Conservation (phyloP, 305 asterid species). For the Solanum hybrid region DNA sequence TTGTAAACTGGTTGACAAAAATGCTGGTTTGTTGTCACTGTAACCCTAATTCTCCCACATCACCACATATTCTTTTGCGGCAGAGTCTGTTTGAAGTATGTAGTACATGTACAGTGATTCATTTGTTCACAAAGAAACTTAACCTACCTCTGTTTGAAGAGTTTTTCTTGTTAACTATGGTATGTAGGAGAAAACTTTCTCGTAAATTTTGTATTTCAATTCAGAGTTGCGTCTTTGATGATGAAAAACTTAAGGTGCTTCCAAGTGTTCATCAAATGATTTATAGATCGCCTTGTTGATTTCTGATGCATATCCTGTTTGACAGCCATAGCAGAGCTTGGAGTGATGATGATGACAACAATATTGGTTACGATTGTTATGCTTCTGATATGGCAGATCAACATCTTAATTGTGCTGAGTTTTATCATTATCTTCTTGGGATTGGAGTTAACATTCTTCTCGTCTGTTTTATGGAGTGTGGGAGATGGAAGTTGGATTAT, state of each 20-base stretch:
- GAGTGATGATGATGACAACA: conserved; percentile 99
- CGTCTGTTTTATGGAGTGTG: conserved; percentile 89
- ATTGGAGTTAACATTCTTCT: conserved; percentile 74
- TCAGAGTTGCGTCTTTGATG: neutral
- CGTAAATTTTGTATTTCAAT: neutral
- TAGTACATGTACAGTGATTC: neutral
- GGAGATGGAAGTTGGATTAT: conserved; percentile 99
- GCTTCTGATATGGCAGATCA: conserved; percentile 99
- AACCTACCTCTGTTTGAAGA: neutral
- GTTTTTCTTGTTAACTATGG: neutral
- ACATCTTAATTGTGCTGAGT: conserved; percentile 66
- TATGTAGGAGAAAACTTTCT: neutral
- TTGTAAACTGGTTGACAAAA: neutral
- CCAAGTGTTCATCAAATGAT: neutral
- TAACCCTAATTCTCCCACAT: neutral
- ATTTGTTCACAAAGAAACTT: neutral
- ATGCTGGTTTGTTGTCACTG: neutral
- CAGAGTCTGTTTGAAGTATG: neutral
- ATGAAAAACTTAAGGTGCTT: neutral
- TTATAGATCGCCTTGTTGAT: conserved; percentile 6
- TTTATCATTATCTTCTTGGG: conserved; percentile 75
- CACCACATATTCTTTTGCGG: neutral
- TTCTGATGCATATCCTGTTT: conserved; percentile 25
- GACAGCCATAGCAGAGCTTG: conserved; percentile 91
- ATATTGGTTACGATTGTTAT: conserved; percentile 85